Conservation (phyloP, 208 protist species). For the Acanthamoeba polyphaga region DNA sequence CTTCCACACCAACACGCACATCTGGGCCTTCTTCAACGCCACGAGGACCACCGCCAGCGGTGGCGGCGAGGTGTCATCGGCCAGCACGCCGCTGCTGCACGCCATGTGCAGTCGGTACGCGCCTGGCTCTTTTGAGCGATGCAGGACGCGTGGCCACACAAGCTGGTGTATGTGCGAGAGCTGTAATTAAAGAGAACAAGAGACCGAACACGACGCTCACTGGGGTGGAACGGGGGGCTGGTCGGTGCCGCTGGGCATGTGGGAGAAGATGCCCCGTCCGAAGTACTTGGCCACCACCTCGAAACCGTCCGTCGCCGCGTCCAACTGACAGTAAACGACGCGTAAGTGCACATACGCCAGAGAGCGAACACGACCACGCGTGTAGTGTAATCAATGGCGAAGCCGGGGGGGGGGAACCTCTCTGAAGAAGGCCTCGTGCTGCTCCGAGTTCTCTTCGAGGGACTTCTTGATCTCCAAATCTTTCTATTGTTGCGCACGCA, state of each 20-base stretch:
- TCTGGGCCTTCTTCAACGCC: slow-evolving; percentile 47
- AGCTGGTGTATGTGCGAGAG: too few relatives aligned
- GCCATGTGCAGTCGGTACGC: too few relatives aligned
- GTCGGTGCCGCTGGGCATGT: neutral
- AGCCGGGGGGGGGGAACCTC: slow-evolving; percentile 69
- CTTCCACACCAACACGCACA: slow-evolving; percentile 15
- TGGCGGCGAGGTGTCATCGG: neutral
- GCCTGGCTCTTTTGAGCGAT: too few relatives aligned
- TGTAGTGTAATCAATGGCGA: neutral
- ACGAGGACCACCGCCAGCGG: neutral
- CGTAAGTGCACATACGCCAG: too few relatives aligned
- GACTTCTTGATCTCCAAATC: slow-evolving; percentile 89
- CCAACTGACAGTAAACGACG: slow-evolving; percentile 63
- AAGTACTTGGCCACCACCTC: slow-evolving; percentile 95
- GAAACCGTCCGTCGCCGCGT: slow-evolving; percentile 91
- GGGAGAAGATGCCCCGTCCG: slow-evolving; percentile 90
- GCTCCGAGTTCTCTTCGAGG: slow-evolving; percentile 83
- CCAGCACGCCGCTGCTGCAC: neutral
- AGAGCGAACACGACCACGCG: neutral
- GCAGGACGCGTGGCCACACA: too few relatives aligned
- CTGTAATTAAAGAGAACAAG: neutral
- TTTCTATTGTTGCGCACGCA: slow-evolving; percentile 87
- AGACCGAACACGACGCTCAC: neutral
- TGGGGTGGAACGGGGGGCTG: neutral
- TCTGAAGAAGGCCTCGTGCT: slow-evolving; percentile 92